Conservation (phyloP, 345 rosid species). For the Aquilaria yunnanensis region DNA sequence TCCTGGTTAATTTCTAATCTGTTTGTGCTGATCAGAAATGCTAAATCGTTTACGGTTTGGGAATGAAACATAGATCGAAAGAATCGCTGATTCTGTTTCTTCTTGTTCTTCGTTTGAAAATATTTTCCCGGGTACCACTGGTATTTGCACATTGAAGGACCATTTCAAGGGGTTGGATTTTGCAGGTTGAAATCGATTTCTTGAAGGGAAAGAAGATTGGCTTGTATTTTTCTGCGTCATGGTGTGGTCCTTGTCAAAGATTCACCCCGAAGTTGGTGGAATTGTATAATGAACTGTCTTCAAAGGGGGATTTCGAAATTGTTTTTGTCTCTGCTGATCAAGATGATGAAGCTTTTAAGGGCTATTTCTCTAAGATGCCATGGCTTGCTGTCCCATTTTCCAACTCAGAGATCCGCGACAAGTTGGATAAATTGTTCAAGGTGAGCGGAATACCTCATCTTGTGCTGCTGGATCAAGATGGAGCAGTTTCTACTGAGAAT, state of each 20-base stretch:
- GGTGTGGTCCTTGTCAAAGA: conserved; percentile 71
- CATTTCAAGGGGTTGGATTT: background rate
- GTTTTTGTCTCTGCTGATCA: conserved; percentile 48
- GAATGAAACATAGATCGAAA: too few species aligned
- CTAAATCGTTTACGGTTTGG: too few species aligned
- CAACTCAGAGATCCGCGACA: conserved; percentile 46
- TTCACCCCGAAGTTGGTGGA: conserved; percentile 65
- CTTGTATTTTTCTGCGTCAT: conserved; percentile 77
- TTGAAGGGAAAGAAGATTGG: conserved; percentile 74
- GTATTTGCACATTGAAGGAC: too few species aligned
- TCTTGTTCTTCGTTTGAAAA: too few species aligned
- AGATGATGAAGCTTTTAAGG: conserved; percentile 46
- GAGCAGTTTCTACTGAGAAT: conserved; percentile 32
- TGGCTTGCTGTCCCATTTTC: conserved; percentile 85
- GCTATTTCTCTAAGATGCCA: conserved; percentile 72
- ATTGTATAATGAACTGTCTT: conserved; percentile 42
- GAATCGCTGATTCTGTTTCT: too few species aligned
- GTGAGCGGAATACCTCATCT: conserved; percentile 69
- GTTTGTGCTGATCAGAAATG: too few species aligned
- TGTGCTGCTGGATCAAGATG: conserved; percentile 62
- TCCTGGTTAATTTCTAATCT: too few species aligned
- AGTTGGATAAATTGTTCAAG: conserved; percentile 42
- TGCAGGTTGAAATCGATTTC: conserved; percentile 56
- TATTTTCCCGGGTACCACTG: too few species aligned
- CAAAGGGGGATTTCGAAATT: conserved; percentile 52